Evolutionary conservation across 208 protist species (phyloP).

Genomic region (Leishmania guyanensis): DNA sequence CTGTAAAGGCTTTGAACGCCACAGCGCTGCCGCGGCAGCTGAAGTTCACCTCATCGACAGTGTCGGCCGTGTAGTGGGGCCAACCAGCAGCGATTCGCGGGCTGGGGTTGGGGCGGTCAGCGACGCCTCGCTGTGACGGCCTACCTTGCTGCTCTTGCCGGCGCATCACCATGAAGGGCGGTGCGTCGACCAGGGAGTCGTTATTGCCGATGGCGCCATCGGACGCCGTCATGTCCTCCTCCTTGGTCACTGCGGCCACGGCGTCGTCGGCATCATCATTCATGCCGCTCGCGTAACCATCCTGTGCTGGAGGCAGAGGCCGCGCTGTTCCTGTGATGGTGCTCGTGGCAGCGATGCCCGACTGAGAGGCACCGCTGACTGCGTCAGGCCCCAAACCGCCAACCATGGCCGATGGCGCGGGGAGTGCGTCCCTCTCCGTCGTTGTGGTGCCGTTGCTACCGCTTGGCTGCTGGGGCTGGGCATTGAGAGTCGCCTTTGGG

Average conservation of each 20-base stretch:
- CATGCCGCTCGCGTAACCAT: background rate
- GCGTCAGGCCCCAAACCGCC: background rate
- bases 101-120: background rate
- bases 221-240: background rate
- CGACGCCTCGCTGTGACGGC: background rate
- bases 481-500: background rate
- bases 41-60: slow-evolving; percentile 32
- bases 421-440: background rate
- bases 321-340: slow-evolving; percentile 5
- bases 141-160: background rate
- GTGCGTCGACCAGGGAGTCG: background rate
- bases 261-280: background rate
- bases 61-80: slow-evolving; percentile 43
- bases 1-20: background rate
- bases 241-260: background rate
- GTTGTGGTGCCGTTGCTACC: background rate
- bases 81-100: background rate
- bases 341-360: background rate
- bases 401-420: background rate
- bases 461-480: background rate
- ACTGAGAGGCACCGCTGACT: background rate
- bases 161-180: background rate
- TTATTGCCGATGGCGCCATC: slow-evolving; percentile 2
- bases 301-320: background rate
- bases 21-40: background rate